These are phyloP conservation scores for Quercus berberidifolia DNA, from an alignment of 306 rosid species.

Conservation along the genomic window DNA sequence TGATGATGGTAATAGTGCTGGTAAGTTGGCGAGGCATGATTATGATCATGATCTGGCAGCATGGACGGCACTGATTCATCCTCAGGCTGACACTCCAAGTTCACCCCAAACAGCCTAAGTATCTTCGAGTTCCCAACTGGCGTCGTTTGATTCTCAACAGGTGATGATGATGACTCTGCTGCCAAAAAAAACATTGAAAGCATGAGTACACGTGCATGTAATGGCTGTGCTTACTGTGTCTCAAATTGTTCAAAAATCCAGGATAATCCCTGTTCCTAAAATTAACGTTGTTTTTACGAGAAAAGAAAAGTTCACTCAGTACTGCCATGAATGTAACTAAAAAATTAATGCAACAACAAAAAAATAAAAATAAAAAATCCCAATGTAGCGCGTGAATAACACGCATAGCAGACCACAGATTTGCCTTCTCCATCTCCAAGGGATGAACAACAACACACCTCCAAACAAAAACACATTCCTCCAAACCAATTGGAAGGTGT, in stretches of 20 bases:
- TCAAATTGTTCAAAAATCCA: too few species aligned
- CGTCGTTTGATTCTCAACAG: slow-evolving; percentile 40
- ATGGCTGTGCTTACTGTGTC: not conserved
- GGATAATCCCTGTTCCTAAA: too few species aligned
- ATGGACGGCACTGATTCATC: slow-evolving; percentile 38
- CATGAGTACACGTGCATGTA: slow-evolving; percentile 37
- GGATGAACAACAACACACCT: too few species aligned
- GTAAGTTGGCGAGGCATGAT: slow-evolving; percentile 32
- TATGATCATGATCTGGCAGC: not conserved
- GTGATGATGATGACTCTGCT: slow-evolving; percentile 30
- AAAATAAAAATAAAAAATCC: too few species aligned
- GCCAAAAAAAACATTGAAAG: not conserved
- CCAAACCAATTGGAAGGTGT: slow-evolving; percentile 47
- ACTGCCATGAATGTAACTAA: too few species aligned
- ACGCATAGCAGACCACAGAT: not conserved
- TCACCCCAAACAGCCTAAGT: slow-evolving; percentile 88
- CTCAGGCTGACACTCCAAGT: slow-evolving; percentile 74
- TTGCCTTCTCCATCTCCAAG: too few species aligned
- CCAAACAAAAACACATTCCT: slow-evolving; percentile 23
- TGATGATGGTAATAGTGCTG: slow-evolving; percentile 32
- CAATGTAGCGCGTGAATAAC: not conserved
- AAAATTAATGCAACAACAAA: not conserved
- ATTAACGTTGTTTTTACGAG: not conserved
- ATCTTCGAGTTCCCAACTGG: slow-evolving; percentile 48
- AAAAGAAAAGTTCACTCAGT: not conserved